Percentiles rank a stretch among this genome's conserved stretches.
These are phyloP conservation scores for Lathyrus aphaca DNA, from an alignment of 306 rosid species.

Conservation along the genomic window DNA sequence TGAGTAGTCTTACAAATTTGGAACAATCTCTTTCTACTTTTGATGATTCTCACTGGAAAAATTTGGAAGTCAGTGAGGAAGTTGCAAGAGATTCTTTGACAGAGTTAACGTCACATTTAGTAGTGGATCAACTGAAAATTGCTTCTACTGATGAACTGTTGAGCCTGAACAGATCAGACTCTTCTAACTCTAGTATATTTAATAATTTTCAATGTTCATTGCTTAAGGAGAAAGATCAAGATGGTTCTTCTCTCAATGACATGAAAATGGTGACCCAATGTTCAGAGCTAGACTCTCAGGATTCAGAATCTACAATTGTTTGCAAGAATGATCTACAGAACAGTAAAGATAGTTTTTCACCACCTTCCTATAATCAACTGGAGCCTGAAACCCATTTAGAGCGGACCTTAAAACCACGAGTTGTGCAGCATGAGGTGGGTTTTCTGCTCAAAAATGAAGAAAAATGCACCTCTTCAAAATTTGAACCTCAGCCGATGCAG, in stretches of 20 bases:
- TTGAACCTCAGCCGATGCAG: conserved; percentile 46
- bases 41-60: conserved; percentile 43
- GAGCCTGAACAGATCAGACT: conserved; percentile 38
- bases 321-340: conserved; percentile 42
- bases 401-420: conserved; percentile 36
- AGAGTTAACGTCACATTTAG: conserved; percentile 39
- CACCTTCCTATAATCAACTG: conserved; percentile 42
- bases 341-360: conserved; percentile 35
- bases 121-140: conserved; percentile 45
- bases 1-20: conserved; percentile 36
- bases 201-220: conserved; percentile 41
- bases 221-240: conserved; percentile 38
- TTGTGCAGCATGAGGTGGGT: conserved; percentile 41
- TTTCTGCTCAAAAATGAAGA: conserved; percentile 41
- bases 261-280: conserved; percentile 38
- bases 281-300: conserved; percentile 41
- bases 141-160: conserved; percentile 42
- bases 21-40: conserved; percentile 46
- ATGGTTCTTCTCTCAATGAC: conserved; percentile 43
- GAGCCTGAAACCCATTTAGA: conserved; percentile 42
- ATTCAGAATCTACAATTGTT: conserved; percentile 41
- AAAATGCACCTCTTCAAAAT: conserved; percentile 33
- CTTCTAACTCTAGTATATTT: conserved; percentile 40
- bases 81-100: conserved; percentile 41
- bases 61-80: conserved; percentile 44